Evolutionary conservation across 1,284 basidiomycete species (phyloP), one percentile per base, ranked within the genome.

Genomic region (Volvariella surrecta): DNA sequence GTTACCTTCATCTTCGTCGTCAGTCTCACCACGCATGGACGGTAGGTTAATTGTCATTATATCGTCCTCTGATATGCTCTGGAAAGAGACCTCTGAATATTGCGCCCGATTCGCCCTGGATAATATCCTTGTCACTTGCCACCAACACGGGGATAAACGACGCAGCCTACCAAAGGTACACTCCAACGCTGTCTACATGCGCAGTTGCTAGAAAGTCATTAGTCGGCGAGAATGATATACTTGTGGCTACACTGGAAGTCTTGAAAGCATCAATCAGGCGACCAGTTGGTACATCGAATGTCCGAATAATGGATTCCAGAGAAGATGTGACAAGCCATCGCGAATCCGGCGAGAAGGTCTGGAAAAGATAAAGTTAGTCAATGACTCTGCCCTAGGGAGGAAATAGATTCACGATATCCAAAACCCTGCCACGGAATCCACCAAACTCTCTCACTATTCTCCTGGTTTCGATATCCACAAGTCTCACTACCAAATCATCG

Each of bases 201-300:
- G 90, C 74, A 1, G 94, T 96, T 0, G 96, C 96, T 45, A 99
- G 64, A 65, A 99, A 99, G 61, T 99, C 96, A 46, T 88, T 87
- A 0, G 91, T 88, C 0, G 96, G 96, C 0, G 92, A 97, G 60
- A 99, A 96, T 0, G 89, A 76, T 16, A 99, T 62, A 54, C 85
- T 91, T 0, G 91, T 95, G 1, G 94, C 91, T 15, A 96, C 79
- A 49, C 84, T 91, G n/a, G 86, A 68, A 2, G 91, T 91, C 42
- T 79, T 76, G 73, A 99, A 99, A 0, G 84, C 90, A 57, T 99
- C 92, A 42, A 99, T 89, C 30, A 99, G 70, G 20, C 82, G 74
- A 2, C 93, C 91, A 8, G 92, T 92, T 0, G 96, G 95, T 16
- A 99, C 77, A 60, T 99, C 96, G 58, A 92, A 99, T 0, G 96